Percentiles rank a stretch among this genome's conserved stretches.
These are phyloP conservation scores for Kurtzmaniella quercitrusa DNA, from an alignment of 1,139 yeast genomes.

Conservation along the genomic window DNA sequence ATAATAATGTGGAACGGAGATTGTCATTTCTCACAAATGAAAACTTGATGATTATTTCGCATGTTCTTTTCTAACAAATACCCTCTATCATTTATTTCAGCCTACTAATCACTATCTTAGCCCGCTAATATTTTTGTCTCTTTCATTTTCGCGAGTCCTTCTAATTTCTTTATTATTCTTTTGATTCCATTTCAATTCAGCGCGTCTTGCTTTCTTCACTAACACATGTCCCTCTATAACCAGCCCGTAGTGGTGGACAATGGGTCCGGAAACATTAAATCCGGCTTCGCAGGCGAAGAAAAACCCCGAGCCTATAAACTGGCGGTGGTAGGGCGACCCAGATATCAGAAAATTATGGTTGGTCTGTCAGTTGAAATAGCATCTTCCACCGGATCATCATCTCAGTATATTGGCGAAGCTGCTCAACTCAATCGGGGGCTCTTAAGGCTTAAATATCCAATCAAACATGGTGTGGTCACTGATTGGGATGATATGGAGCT, in stretches of 20 bases:
- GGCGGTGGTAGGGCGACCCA: constrained; percentile 72
- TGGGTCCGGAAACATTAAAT: constrained; percentile 86
- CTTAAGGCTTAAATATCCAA: constrained; percentile 64
- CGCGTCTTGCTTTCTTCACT: not conserved
- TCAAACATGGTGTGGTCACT: constrained; percentile 75
- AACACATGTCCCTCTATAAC: constrained; percentile 37
- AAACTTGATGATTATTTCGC: no score
- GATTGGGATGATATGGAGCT: constrained; percentile 87
- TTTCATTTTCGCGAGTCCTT: not conserved
- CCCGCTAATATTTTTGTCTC: no score
- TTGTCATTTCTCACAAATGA: no score
- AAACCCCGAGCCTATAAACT: constrained; percentile 58
- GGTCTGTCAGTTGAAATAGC: constrained; percentile 53
- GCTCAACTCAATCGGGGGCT: constrained; percentile 80
- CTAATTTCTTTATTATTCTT: not conserved
- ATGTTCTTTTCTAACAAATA: no score
- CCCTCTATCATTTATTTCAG: no score
- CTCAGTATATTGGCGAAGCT: constrained; percentile 62
- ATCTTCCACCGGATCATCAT: constrained; percentile 15
- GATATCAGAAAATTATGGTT: constrained; percentile 82
- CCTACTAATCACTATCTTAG: no score
- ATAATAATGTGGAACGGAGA: no score
- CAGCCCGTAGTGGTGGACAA: constrained; percentile 92
- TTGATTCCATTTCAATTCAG: not conserved
- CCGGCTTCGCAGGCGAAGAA: constrained; percentile 94